Base-by-base conservation (phyloP, 2,329 filamentous ascomycete genomes). In the Aureobasidium leucospermi region DNA sequence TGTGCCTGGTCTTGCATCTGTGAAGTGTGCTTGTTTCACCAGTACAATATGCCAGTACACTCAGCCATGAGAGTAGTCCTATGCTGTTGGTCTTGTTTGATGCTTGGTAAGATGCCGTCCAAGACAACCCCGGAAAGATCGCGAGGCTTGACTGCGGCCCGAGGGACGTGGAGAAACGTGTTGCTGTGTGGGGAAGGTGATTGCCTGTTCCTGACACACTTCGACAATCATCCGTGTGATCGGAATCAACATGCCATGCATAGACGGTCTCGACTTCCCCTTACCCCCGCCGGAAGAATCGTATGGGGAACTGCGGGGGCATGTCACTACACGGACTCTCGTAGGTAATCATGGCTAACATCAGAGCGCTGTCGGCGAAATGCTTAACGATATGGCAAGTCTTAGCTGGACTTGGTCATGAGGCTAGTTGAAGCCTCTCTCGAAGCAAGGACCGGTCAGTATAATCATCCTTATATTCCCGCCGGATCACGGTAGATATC, bases 101-200 rank as follows among this genome's bases (percentile, higher is more conserved):
- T 43, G 28, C 29, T 41, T 10, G 7, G 15, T 10, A 11, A 29
- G 39, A 34, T 23, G 39, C 9, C 36, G 34, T 28, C 7, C 29
- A 23, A 55, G 29, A n/a, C 28, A 6, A 23, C 38, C 38, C 51
- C 51, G 43, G 23, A 31, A 55, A 38, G 29, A 55, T 38, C n/a
- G 19, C 51, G 34, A 55, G 51, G 38, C 51, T 55, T 43, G 51
- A 55, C 28, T 55, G 51, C 51, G 51, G 51, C 13, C 38, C 51
- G 51, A 52, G 48, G 36, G 34, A 31, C 51, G 39, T 55, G 51
- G 51, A 55, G 39, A 55, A 55, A 43, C 16, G 39, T 43, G 51
- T 28, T 16, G 28, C 28, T 15, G 19, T 48, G 46, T 52, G 51
- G 51, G 51, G 38, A 55, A 55, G n/a, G 15, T 16, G 51, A 55